Conservation (phyloP, 495 filamentous ascomycete species). For the Penicillium verhagenii region DNA sequence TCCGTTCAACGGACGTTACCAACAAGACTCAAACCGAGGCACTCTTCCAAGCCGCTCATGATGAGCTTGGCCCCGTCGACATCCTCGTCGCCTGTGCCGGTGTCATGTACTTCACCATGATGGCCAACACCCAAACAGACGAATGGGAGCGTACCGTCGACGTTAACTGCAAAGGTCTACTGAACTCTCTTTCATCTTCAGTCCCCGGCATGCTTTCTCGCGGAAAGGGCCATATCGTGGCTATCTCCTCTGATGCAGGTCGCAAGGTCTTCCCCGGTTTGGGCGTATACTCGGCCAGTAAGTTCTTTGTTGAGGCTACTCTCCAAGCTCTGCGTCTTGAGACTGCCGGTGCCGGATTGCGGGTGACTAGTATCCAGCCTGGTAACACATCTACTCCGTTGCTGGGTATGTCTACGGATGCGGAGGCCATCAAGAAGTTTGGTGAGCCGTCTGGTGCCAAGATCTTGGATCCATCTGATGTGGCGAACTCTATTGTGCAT, state of each 20-base stretch:
- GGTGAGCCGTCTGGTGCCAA: slow-evolving; percentile 64
- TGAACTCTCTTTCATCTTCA: slow-evolving; percentile 59
- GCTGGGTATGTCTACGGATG: slow-evolving; percentile 62
- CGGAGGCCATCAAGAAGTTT: slow-evolving; percentile 67
- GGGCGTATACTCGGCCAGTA: slow-evolving; percentile 69
- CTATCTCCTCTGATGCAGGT: slow-evolving; percentile 68
- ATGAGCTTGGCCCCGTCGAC: slow-evolving; percentile 61
- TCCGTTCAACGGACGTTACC: slow-evolving; percentile 61
- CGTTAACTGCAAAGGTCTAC: slow-evolving; percentile 69
- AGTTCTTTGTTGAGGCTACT: slow-evolving; percentile 73
- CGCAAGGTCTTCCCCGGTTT: slow-evolving; percentile 70
- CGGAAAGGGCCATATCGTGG: slow-evolving; percentile 61
- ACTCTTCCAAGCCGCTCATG: slow-evolving; percentile 50
- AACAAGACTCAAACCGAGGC: slow-evolving; percentile 52
- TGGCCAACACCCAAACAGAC: slow-evolving; percentile 61
- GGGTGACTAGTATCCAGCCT: slow-evolving; percentile 65
- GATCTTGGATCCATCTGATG: slow-evolving; percentile 62
- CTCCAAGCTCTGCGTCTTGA: slow-evolving; percentile 64
- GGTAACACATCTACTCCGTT: slow-evolving; percentile 65
- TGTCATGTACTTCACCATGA: slow-evolving; percentile 76
- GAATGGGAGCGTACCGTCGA: slow-evolving; percentile 71
- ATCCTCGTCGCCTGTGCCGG: slow-evolving; percentile 67
- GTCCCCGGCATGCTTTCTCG: slow-evolving; percentile 63
- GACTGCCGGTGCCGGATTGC: slow-evolving; percentile 61
- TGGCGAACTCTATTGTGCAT: slow-evolving; percentile 62